Conservation (phyloP, 2,329 filamentous ascomycete genomes). For the Exserohilum turcica region DNA sequence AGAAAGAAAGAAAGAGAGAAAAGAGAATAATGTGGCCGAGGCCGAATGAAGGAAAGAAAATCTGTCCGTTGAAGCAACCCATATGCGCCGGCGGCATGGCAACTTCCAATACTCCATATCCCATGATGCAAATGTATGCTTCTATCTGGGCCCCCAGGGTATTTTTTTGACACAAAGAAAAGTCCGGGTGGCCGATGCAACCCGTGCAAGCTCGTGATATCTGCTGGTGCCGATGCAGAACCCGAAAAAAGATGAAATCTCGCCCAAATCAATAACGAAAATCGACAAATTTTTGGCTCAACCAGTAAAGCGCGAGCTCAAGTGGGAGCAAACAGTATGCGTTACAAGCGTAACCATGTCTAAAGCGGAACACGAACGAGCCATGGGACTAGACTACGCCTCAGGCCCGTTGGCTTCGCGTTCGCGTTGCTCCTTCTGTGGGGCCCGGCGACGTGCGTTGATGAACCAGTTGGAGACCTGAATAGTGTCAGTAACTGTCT, state of each 20-base stretch:
- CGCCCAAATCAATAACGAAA: background rate
- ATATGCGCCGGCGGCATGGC: conserved; percentile 1
- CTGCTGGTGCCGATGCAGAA: background rate
- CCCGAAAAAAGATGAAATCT: background rate
- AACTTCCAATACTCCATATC: conserved; percentile 7
- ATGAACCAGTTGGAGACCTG: conserved; percentile 81
- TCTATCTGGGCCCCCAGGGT: conserved; percentile 24
- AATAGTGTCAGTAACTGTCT: conserved; percentile 14
- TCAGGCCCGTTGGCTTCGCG: conserved; percentile 28
- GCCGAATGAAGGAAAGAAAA: conserved; percentile 2
- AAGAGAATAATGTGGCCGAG: conserved; percentile 2
- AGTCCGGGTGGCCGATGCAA: background rate
- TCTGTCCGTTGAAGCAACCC: background rate
- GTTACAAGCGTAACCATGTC: background rate
- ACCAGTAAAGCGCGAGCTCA: background rate
- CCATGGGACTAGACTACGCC: conserved; percentile 3
- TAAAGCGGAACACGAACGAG: background rate
- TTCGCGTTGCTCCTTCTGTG: conserved; percentile 38
- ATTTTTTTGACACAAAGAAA: conserved; percentile 19
- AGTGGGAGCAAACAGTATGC: background rate
- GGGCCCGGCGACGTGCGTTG: conserved; percentile 68
- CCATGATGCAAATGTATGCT: conserved; percentile 18
- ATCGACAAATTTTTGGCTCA: background rate
- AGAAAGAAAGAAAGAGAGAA: no score
- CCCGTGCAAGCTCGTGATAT: conserved; percentile 2